A percentile compares a stretch with the other conserved stretches of the same genome.
Conservation (phyloP, 371 early-diverging fungal genomes). For the Rhizomucor miehei region DNA sequence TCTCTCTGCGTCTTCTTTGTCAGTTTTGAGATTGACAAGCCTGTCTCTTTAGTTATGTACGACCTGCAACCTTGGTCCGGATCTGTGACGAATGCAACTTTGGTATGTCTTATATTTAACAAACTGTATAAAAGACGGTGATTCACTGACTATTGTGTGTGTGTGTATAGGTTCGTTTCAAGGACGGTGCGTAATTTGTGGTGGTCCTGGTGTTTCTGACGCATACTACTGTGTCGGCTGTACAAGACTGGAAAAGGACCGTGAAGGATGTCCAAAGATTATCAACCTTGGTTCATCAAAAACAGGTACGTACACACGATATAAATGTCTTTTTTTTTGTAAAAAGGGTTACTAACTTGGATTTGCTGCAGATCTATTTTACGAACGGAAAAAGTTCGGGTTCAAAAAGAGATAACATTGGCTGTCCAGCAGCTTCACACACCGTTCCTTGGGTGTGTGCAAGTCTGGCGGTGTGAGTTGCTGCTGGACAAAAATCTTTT, state of each 20-base stretch:
- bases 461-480: too few relatives aligned
- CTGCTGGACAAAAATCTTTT: too few relatives aligned
- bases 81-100: constrained; percentile 98
- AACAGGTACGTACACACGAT: constrained; percentile 49
- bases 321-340: not conserved
- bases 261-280: constrained; percentile 98
- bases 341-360: too few relatives aligned
- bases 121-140: not conserved
- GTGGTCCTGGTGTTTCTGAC: constrained; percentile 89
- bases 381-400: constrained; percentile 93
- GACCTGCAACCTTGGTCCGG: constrained; percentile 84
- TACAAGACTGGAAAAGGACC: constrained; percentile 89
- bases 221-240: constrained; percentile 96
- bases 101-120: too few relatives aligned
- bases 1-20: not conserved
- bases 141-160: not conserved
- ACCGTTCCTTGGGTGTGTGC: too few relatives aligned
- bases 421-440: constrained; percentile 9
- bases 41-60: constrained; percentile 58
- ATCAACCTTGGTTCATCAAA: constrained; percentile 82
- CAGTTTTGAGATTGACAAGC: not conserved
- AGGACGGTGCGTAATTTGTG: constrained; percentile 93
- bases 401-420: constrained; percentile 59
- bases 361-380: constrained; percentile 68
- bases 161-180: constrained; percentile 60